Base-by-base conservation (phyloP, 2,329 filamentous ascomycete genomes). In the Epichloe brachyelytri region DNA sequence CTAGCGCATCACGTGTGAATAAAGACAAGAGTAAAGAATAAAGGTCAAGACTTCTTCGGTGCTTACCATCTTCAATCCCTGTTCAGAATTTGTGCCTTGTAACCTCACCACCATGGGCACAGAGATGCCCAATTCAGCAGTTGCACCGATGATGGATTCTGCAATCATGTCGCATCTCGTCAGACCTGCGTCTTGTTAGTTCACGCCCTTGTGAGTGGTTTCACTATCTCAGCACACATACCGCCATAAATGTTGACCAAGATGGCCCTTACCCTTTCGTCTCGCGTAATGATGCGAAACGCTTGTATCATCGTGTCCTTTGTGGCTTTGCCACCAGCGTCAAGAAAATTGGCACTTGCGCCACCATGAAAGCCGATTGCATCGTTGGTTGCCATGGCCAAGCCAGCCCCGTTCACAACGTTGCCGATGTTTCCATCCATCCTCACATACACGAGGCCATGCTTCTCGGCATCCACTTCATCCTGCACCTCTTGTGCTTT, bases 341-440 rank as follows among this genome's bases (percentile, higher is more conserved):
- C 89, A 50, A 95, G 75, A 64, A 95, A 95, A 60, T 95, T 95
- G 11, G 87, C 80, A 22, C 83, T 83, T 36, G 73, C 68, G 2
- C 86, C 86, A 8, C 83, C 83, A 50, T 80, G 78, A 12, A 80
- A 69, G 2, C 77, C 73, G 2, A 95, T 78, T 0, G 86, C 85
- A 63, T 95, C 89, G 53, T 90, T 82, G 0, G 88, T 95, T 63
- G 93, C 93, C 86, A 95, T 93, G 0, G 88, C 88, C 1, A 95
- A 76, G 0, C 89, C 89, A 0, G 90, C 89, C 43, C 89, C 88
- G 61, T 95, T 95, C 56, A 95, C 88, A 56, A 94, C 72, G 0
- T 86, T 95, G 38, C 88, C 89, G 49, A 95, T 83, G 55, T 81
- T 81, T 2, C 75, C 72, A 1, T 65, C 58, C 52, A 76, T 67